Evolutionary conservation across 805 yeast species (phyloP).

Genomic region (Zygosaccharomyces rouxii): DNA sequence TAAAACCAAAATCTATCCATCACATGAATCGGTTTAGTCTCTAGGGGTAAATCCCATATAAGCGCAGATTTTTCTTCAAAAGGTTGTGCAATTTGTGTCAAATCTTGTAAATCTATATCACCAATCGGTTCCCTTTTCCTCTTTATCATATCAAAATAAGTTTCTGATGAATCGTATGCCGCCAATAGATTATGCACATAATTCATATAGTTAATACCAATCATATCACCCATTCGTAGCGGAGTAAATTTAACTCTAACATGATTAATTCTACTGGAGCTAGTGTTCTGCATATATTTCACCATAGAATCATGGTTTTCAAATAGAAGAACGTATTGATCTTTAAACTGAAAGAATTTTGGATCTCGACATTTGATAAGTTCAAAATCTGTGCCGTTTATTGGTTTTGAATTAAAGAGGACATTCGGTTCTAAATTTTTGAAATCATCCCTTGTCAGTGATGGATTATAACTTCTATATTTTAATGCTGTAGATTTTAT

Average conservation of each 20-base stretch:
- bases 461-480: constrained; percentile 25
- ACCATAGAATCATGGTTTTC: constrained; percentile 15
- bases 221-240: constrained; percentile 1
- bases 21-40: constrained; percentile 16
- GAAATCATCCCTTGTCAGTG: constrained; percentile 22
- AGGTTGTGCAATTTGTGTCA: constrained; percentile 12
- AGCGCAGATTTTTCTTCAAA: constrained; percentile 24
- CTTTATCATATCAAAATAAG: constrained; percentile 14
- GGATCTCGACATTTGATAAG: constrained; percentile 28
- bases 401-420: not conserved
- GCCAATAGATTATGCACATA: constrained; percentile 20
- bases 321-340: constrained; percentile 26
- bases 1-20: constrained; percentile 30
- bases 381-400: constrained; percentile 8
- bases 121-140: not conserved
- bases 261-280: constrained; percentile 19
- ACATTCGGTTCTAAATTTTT: constrained; percentile 7
- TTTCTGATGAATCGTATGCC: constrained; percentile 20
- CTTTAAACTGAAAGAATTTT: constrained; percentile 29
- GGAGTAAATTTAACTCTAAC: constrained; percentile 19
- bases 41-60: constrained; percentile 31
- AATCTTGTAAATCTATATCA: constrained; percentile 5
- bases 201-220: constrained; percentile 5
- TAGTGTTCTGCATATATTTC: constrained; percentile 14
- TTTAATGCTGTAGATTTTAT: constrained; percentile 10